Percentiles rank a stretch among this genome's conserved stretches.
Conservation (phyloP, 2,329 filamentous ascomycete species). For the Chrysoporthe puriensis region DNA sequence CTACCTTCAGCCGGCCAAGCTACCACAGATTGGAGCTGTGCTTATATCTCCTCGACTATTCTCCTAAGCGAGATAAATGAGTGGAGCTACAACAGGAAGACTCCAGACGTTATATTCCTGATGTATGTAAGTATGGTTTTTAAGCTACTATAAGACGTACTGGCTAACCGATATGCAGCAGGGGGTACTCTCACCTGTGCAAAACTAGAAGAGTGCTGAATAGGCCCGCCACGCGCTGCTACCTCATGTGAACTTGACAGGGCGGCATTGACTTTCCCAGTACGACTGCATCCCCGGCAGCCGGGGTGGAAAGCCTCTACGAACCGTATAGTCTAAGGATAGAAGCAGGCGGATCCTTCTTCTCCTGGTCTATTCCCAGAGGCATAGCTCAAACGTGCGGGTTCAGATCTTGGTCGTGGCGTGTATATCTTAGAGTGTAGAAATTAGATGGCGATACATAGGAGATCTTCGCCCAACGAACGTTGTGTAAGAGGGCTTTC, state of each 20-base stretch:
- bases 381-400: background rate
- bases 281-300: background rate
- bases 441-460: background rate
- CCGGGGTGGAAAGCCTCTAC: background rate
- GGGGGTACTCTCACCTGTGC: background rate
- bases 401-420: background rate
- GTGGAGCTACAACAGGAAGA: background rate
- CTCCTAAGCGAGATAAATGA: background rate
- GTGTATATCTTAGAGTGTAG: background rate
- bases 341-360: background rate
- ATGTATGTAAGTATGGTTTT: background rate
- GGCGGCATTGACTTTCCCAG: background rate
- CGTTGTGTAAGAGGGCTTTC: background rate
- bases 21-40: background rate
- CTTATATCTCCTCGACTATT: background rate
- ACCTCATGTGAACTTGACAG: background rate
- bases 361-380: background rate
- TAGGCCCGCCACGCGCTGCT: background rate
- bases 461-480: background rate
- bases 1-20: background rate
- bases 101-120: background rate
- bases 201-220: background rate
- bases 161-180: background rate
- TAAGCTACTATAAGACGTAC: background rate
- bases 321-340: background rate